A percentile compares a stretch with the other conserved stretches of the same genome.
These are phyloP conservation scores for Aquilaria malaccensis DNA, from an alignment of 345 rosid species.

Conservation along the genomic window DNA sequence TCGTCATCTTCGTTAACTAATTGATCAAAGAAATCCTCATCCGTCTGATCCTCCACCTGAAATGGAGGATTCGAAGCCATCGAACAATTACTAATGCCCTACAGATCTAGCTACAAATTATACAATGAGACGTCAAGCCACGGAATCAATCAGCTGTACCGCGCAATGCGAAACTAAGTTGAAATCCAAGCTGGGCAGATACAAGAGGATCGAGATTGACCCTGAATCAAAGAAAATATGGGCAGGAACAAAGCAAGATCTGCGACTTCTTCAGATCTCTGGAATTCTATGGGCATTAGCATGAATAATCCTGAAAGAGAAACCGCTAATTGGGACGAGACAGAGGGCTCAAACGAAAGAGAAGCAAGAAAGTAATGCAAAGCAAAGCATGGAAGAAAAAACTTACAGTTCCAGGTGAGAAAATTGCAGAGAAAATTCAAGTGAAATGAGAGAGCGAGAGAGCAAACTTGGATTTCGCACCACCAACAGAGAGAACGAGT, in stretches of 20 bases:
- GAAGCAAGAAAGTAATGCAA: neutral
- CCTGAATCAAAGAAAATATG: neutral
- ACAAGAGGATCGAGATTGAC: conserved; percentile 14
- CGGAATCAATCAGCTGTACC: neutral
- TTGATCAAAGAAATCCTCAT: conserved; percentile 92
- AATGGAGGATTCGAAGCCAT: conserved; percentile 81
- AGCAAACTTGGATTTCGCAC: conserved; percentile 5
- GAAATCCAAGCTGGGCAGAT: conserved; percentile 6
- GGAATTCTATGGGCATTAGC: neutral
- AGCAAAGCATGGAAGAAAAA: conserved; percentile 2
- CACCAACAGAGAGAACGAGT: conserved; percentile 7
- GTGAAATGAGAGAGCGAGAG: conserved; percentile 4
- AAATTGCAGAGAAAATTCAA: conserved; percentile 11
- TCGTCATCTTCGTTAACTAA: conserved; percentile 67
- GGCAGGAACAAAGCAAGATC: conserved; percentile 26
- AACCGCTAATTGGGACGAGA: neutral
- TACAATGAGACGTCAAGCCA: neutral
- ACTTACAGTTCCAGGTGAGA: conserved; percentile 30
- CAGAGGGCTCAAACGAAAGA: neutral
- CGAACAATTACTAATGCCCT: conserved; percentile 10
- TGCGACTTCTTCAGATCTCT: conserved; percentile 16
- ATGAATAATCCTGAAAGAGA: neutral
- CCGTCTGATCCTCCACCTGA: conserved; percentile 91
- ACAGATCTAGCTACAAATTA: conserved; percentile 2
- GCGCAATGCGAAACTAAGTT: neutral